Evolutionary conservation across 2,329 filamentous ascomycete genomes (phyloP).

Genomic region (Alternaria metachromatica): DNA sequence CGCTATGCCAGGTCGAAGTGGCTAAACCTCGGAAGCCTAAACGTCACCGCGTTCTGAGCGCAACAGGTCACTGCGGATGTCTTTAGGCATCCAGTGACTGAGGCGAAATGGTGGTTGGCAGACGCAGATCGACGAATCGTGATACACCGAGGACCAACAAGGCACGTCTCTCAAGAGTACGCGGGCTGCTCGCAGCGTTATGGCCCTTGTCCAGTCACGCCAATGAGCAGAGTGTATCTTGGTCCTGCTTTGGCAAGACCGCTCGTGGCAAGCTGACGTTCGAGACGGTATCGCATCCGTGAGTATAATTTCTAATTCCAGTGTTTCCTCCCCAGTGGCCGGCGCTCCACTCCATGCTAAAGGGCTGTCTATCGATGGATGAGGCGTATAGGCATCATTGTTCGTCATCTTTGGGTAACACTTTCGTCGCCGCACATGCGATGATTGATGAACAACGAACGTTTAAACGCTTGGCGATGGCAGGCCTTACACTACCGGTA

Average conservation of each 20-base stretch:
- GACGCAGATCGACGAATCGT: neutral
- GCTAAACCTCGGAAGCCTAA: neutral
- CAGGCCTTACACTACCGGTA: neutral
- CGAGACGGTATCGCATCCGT: neutral
- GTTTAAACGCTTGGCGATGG: neutral
- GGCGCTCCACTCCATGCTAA: neutral
- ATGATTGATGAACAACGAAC: neutral
- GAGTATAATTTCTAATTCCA: neutral
- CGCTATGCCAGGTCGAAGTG: neutral
- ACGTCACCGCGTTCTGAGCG: neutral
- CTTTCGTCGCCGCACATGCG: neutral
- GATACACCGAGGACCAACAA: neutral
- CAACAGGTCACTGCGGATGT: neutral
- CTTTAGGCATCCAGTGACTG: neutral
- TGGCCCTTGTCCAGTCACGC: neutral
- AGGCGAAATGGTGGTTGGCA: neutral
- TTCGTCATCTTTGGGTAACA: neutral
- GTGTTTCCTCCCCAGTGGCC: too few relatives aligned
- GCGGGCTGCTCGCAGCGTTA: too few relatives aligned
- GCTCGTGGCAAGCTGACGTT: neutral
- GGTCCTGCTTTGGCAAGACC: neutral
- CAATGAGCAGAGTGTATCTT: neutral
- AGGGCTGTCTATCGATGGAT: neutral
- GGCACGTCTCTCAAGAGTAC: too few relatives aligned
- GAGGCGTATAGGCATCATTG: neutral